Conservation (phyloP, 192 early-diverging fungal species). For the Coemansia sp. region DNA sequence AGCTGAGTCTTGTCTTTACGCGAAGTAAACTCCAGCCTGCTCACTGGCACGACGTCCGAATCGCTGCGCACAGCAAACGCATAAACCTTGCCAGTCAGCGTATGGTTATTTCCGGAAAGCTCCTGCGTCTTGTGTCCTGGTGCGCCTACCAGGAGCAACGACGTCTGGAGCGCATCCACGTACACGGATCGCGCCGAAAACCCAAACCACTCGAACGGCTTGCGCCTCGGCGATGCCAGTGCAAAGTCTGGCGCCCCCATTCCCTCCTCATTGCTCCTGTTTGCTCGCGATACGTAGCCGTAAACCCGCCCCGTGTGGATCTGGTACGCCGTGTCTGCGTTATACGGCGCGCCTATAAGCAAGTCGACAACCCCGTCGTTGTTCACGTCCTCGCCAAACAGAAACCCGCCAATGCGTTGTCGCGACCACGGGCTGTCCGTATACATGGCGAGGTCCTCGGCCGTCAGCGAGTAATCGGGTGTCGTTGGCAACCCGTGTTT, state of each 20-base stretch:
- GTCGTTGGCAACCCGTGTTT: slow-evolving; percentile 46
- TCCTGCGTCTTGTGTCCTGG: slow-evolving; percentile 47
- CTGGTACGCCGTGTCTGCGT: slow-evolving; percentile 15
- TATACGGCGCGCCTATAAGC: slow-evolving; percentile 63
- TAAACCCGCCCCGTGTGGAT: slow-evolving; percentile 52
- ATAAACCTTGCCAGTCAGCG: slow-evolving; percentile 55
- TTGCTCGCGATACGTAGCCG: slow-evolving; percentile 32
- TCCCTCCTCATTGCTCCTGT: not conserved
- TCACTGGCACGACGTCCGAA: not conserved
- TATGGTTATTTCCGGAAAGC: not conserved
- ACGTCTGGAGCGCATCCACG: slow-evolving; percentile 3
- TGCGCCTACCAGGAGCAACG: slow-evolving; percentile 54
- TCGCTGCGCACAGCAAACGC: slow-evolving; percentile 31
- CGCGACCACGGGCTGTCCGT: slow-evolving; percentile 17
- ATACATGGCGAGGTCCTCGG: slow-evolving; percentile 16
- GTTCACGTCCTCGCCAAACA: slow-evolving; percentile 63
- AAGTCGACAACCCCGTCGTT: slow-evolving; percentile 65
- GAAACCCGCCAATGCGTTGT: slow-evolving; percentile 32
- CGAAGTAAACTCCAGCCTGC: slow-evolving; percentile 23
- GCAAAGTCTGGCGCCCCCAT: slow-evolving; percentile 36
- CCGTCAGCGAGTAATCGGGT: slow-evolving; percentile 54
- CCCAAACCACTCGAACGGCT: slow-evolving; percentile 57
- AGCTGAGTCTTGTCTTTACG: slow-evolving; percentile 36
- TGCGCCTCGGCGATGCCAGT: slow-evolving; percentile 27
- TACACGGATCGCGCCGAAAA: slow-evolving; percentile 23